Evolutionary conservation across 352 stramenopile genomes (phyloP).

Genomic region (Globisporangium middletonii): DNA sequence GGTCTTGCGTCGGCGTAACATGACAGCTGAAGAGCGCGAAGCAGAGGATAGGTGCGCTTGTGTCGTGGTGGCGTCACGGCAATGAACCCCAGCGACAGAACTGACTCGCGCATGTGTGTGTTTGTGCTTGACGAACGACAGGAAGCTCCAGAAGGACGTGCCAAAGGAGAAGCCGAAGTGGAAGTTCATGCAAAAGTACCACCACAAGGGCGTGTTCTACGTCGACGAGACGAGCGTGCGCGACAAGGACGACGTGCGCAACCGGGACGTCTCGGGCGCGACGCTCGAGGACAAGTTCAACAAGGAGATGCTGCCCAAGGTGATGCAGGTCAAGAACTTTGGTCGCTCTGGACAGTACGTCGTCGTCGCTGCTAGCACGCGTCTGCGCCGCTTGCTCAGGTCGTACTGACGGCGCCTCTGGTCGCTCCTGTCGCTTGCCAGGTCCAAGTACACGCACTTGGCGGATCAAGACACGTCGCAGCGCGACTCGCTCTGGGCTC

Average conservation of each 20-base stretch:
- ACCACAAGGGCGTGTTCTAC: slow-evolving; percentile 98
- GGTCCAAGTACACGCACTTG: slow-evolving; percentile 98
- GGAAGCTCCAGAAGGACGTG: slow-evolving; percentile 78
- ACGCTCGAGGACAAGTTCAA: slow-evolving; percentile 94
- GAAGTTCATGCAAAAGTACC: slow-evolving; percentile 98
- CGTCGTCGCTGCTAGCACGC: not conserved
- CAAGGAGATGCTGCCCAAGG: slow-evolving; percentile 89
- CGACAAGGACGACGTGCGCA: slow-evolving; percentile 88
- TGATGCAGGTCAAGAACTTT: slow-evolving; percentile 99
- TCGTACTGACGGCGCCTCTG: not conserved
- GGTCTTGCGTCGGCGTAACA: slow-evolving; percentile 77
- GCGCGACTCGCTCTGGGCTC: slow-evolving; percentile 73
- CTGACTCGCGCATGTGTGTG: not conserved
- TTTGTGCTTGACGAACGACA: slow-evolving; percentile 9
- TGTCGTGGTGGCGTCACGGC: not conserved
- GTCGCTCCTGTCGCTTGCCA: slow-evolving; percentile 9
- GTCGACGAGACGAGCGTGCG: slow-evolving; percentile 92
- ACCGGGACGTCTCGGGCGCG: slow-evolving; percentile 83
- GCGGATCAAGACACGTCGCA: slow-evolving; percentile 95
- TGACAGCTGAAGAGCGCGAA: slow-evolving; percentile 95
- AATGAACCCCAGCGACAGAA: not conserved
- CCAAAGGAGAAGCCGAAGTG: slow-evolving; percentile 83
- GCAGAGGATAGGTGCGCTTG: slow-evolving; percentile 84
- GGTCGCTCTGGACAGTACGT: slow-evolving; percentile 89
- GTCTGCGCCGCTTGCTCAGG: not conserved